Evolutionary conservation across 2,329 filamentous ascomycete genomes (phyloP), one percentile per base, ranked within the genome.

Genomic region (Phialophora verrucosa): DNA sequence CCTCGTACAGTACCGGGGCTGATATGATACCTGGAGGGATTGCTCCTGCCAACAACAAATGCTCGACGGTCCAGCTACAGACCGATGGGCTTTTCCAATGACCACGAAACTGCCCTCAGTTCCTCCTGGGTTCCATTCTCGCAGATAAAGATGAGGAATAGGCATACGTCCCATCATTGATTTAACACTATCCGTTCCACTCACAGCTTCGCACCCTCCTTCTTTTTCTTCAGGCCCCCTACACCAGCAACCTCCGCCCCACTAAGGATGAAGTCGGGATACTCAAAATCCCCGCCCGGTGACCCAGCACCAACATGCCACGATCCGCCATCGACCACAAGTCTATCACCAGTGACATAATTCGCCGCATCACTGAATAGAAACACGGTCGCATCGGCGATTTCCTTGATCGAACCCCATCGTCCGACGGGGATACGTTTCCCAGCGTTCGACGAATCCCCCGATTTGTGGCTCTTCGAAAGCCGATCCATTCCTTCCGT

Each of bases 301-400:
- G 55, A 47, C 17, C 32, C 61, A 2, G 56, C 59, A 11, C 32
- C 25, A 3, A 75, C 77, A 65, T 81, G 81, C 84, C 84, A 86
- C 29, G 80, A 77, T 1, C 82, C 84, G 29, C 84, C 84, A 71
- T 86, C 84, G 4, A 86, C 85, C 35, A 96, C 91, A 42, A 97
- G 79, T 2, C 88, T 86, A 71, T 92, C 89, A 0, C 93, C 95
- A 71, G 91, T 97, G 55, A 98, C 88, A 77, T 91, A 97, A 76
- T 90, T 92, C 0, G 90, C 94, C 0, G 92, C 88, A 54, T 96
- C 91, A 54, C 90, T 91, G 75, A 97, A 95, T 63, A 98, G 78
- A 74, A 89, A 99, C 0, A 98, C 87, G 0, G 94, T 97, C 0
- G 94, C 91, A 78, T 99, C 94, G 0, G 93, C 91, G 74, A 99